Percentiles rank a stretch among this genome's conserved stretches.
These are phyloP conservation scores for Aspergillus sp. DNA, from an alignment of 2,329 filamentous ascomycete genomes.

Conservation along the genomic window DNA sequence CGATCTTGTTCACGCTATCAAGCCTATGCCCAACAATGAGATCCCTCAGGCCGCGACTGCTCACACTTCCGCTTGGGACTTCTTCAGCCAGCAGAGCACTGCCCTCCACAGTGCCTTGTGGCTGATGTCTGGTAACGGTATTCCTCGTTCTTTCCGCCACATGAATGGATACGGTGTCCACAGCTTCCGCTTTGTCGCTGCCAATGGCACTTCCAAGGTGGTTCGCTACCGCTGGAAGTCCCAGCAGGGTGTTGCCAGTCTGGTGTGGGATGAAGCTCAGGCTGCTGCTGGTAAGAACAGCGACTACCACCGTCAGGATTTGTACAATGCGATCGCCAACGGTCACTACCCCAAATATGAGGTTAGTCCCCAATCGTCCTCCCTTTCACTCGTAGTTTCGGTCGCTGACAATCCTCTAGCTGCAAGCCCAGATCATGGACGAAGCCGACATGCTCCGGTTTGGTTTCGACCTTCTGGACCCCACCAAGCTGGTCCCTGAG, in stretches of 20 bases:
- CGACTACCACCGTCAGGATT: conserved; percentile 69
- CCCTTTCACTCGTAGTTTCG: not conserved
- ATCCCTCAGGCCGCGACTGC: conserved; percentile 52
- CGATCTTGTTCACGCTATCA: conserved; percentile 46
- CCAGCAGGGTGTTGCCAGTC: conserved; percentile 41
- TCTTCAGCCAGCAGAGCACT: conserved; percentile 42
- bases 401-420: conserved; percentile 24
- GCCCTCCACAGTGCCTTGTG: conserved; percentile 50
- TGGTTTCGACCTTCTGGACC: conserved; percentile 71
- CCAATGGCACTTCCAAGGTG: conserved; percentile 36
- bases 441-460: conserved; percentile 66
- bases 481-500: conserved; percentile 73
- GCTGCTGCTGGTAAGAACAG: conserved; percentile 67
- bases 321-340: conserved; percentile 68
- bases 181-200: conserved; percentile 41
- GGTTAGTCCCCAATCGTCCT: conserved; percentile 19
- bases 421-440: conserved; percentile 68
- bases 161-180: conserved; percentile 43
- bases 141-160: conserved; percentile 41
- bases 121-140: conserved; percentile 43
- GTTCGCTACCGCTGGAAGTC: conserved; percentile 45
- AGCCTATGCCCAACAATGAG: conserved; percentile 41
- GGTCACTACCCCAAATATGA: conserved; percentile 72
- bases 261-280: conserved; percentile 74
- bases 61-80: conserved; percentile 55